Percentiles rank a stretch among this genome's conserved stretches.
Evolutionary conservation across 352 stramenopile species (phyloP).

Genomic region (Pythium chondricola): DNA sequence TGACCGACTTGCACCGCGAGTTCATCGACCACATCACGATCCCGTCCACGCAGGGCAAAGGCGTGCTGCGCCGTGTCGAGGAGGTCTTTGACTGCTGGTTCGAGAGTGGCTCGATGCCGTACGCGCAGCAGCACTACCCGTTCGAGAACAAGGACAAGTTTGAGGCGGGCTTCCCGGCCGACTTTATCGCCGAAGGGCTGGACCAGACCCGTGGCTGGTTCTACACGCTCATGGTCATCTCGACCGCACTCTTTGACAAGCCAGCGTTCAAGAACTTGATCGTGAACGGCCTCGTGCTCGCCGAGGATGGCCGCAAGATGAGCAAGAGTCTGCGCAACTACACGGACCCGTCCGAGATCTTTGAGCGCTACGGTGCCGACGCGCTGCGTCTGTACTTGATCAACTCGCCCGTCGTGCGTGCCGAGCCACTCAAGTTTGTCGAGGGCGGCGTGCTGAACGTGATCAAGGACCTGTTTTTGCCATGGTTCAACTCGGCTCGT

Average conservation of each 20-base stretch:
- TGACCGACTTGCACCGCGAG: conserved; percentile 97
- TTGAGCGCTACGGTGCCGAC: conserved; percentile 97
- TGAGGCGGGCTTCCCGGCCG: conserved; percentile 94
- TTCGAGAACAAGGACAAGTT: conserved; percentile 99
- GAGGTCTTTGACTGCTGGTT: conserved; percentile 99
- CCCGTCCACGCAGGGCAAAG: conserved; percentile 91
- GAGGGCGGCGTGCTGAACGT: conserved; percentile 95
- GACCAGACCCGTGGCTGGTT: conserved; percentile 99
- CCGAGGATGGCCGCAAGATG: conserved; percentile 99
- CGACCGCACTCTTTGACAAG: conserved; percentile 98
- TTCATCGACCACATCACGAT: conserved; percentile 98
- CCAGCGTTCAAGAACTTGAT: conserved; percentile 99
- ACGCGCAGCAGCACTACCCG: conserved; percentile 99
- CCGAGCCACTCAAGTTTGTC: conserved; percentile 97
- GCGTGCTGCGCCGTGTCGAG: conserved; percentile 76
- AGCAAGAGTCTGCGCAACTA: conserved; percentile 99
- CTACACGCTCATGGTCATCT: conserved; percentile 99
- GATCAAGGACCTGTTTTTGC: conserved; percentile 98
- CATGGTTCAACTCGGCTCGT: conserved; percentile 98
- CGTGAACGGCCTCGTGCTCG: conserved; percentile 98
- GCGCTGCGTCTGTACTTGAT: conserved; percentile 99
- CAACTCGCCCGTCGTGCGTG: conserved; percentile 99
- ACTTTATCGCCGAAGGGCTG: conserved; percentile 99
- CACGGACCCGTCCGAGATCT: conserved; percentile 91
- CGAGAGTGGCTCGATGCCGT: conserved; percentile 99